Evolutionary conservation across 1,284 basidiomycete species (phyloP).

Genomic region (Leccinum cinnamomeum): DNA sequence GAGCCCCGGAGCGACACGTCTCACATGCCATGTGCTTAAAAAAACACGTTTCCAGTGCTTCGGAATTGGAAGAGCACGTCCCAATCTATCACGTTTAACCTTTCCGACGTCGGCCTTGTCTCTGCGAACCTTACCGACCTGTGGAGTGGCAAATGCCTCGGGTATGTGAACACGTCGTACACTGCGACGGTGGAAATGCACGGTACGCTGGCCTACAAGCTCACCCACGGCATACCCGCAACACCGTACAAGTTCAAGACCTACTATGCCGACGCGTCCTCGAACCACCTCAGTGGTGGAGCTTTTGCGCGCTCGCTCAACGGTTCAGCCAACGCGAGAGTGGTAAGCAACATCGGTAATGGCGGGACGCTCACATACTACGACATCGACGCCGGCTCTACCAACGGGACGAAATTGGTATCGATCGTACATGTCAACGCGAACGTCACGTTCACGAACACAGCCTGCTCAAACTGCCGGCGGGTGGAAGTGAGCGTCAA

Average conservation of each 20-base stretch:
- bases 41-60: constrained; percentile 4
- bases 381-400: constrained; percentile 11
- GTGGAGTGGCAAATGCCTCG: constrained; percentile 3
- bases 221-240: not conserved
- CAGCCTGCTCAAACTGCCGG: constrained; percentile 13
- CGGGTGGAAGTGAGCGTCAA: constrained; percentile 11
- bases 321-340: not conserved
- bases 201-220: constrained; percentile 10
- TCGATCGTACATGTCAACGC: constrained; percentile 14
- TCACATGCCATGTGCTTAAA: not conserved
- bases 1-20: not conserved
- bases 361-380: constrained; percentile 10
- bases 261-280: constrained; percentile 6
- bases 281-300: constrained; percentile 7
- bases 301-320: not conserved
- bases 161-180: not conserved
- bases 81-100: constrained; percentile 8
- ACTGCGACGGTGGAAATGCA: constrained; percentile 2
- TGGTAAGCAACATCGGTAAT: constrained; percentile 6
- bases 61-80: constrained; percentile 7
- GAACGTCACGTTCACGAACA: constrained; percentile 13
- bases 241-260: not conserved
- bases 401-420: constrained; percentile 9
- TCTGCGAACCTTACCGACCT: constrained; percentile 11
- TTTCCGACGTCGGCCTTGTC: constrained; percentile 9